phyloP scores from a whole-genome alignment of 352 stramenopile genomes.

The Phytophthora foliorum region DNA sequence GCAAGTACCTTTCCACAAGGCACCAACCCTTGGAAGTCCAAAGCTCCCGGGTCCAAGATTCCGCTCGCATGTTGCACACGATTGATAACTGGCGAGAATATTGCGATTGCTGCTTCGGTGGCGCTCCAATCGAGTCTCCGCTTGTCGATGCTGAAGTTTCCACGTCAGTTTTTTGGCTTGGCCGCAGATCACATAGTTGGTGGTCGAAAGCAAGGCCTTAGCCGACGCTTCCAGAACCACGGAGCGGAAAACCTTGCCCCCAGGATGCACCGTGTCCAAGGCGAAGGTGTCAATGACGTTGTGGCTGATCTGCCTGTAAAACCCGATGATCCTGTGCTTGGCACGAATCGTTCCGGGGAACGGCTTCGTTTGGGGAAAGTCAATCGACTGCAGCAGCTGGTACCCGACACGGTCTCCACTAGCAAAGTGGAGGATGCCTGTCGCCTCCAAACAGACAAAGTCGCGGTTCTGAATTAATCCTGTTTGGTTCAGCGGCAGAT shows the following conservation, averaged over 20 bases:
- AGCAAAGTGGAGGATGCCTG: constrained; percentile 45
- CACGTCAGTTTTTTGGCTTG: constrained; percentile 51
- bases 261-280: constrained; percentile 35
- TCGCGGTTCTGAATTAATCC: constrained; percentile 64
- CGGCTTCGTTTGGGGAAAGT: constrained; percentile 39
- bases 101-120: constrained; percentile 18
- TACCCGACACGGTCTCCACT: constrained; percentile 63
- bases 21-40: constrained; percentile 23
- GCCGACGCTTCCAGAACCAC: constrained; percentile 35
- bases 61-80: constrained; percentile 36
- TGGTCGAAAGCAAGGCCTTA: constrained; percentile 41
- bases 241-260: constrained; percentile 33
- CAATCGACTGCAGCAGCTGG: constrained; percentile 64
- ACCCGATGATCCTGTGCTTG: constrained; percentile 50
- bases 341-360: constrained; percentile 42
- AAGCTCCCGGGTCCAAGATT: constrained; percentile 25
- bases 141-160: constrained; percentile 38
- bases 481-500: constrained; percentile 38
- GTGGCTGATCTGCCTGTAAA: constrained; percentile 44
- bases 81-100: constrained; percentile 4
- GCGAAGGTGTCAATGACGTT: constrained; percentile 57
- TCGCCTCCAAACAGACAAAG: constrained; percentile 63
- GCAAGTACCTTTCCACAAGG: constrained; percentile 38
- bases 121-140: constrained; percentile 19
- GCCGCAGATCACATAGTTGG: constrained; percentile 49